These are phyloP conservation scores for Nothopassalora personata DNA, from an alignment of 2,329 filamentous ascomycete species.

Conservation along the genomic window DNA sequence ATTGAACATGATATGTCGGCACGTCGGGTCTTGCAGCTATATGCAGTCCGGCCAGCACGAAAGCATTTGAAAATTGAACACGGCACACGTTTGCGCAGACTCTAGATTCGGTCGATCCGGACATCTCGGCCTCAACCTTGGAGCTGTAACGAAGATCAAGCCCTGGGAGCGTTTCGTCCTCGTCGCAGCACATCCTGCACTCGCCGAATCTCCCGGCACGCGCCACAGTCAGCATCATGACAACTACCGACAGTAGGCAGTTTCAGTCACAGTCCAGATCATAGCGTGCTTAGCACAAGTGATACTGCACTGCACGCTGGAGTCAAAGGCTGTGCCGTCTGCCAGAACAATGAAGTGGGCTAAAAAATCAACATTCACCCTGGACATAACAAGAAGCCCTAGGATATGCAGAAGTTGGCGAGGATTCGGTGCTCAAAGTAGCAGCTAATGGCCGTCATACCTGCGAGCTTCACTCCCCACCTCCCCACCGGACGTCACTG, in stretches of 20 bases:
- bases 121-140: background rate
- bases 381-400: background rate
- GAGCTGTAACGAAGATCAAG: background rate
- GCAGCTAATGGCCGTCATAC: background rate
- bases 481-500: background rate
- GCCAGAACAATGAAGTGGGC: conserved; percentile 3
- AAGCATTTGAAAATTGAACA: background rate
- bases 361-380: background rate
- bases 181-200: background rate
- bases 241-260: background rate
- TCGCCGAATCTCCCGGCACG: background rate
- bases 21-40: background rate
- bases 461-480: background rate
- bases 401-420: background rate
- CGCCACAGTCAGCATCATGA: background rate
- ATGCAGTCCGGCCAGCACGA: background rate
- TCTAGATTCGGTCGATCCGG: background rate
- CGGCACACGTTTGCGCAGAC: background rate
- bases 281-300: conserved; percentile 4
- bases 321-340: conserved; percentile 7
- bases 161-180: background rate
- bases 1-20: background rate
- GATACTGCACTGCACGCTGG: background rate
- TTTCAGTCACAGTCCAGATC: background rate
- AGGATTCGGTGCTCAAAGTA: background rate